Conservation (phyloP, 1,284 basidiomycete species). For the Melampsora larici-populina region DNA sequence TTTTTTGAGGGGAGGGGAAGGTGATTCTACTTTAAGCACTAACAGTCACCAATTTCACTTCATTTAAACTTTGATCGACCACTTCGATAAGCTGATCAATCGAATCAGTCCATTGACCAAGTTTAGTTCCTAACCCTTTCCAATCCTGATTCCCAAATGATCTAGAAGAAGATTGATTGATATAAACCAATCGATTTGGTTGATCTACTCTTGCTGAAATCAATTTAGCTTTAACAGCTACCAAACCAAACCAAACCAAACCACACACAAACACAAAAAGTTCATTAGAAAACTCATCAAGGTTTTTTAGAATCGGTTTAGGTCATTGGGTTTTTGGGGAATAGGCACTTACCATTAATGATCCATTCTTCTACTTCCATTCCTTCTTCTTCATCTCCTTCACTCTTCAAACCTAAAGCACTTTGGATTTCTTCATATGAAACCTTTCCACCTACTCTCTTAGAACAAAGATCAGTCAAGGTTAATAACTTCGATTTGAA, state of each 20-base stretch:
- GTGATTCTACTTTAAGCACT: too few species aligned
- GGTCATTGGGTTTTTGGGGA: neutral
- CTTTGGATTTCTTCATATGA: constrained; percentile 36
- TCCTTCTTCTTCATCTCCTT: constrained; percentile 37
- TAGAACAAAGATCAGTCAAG: constrained; percentile 33
- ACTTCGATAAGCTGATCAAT: constrained; percentile 42
- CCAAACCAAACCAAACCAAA: neutral
- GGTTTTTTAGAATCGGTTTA: neutral
- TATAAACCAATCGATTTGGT: constrained; percentile 33
- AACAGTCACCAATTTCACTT: neutral
- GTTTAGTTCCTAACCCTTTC: constrained; percentile 16
- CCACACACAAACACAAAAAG: neutral
- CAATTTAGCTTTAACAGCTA: constrained; percentile 38
- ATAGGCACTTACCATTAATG: constrained; percentile 32
- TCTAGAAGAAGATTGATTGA: constrained; percentile 25
- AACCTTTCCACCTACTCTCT: constrained; percentile 33
- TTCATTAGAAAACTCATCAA: neutral
- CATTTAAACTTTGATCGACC: constrained; percentile 33
- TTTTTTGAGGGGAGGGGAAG: too few species aligned
- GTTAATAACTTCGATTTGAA: constrained; percentile 37
- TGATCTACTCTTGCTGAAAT: constrained; percentile 40
- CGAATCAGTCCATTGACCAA: constrained; percentile 15
- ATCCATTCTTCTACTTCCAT: constrained; percentile 44
- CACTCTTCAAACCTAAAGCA: constrained; percentile 13
- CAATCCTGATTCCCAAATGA: constrained; percentile 26